These are phyloP conservation scores for Avena sativa DNA, from an alignment of 176 grass and related monocot species.

Conservation along the genomic window DNA sequence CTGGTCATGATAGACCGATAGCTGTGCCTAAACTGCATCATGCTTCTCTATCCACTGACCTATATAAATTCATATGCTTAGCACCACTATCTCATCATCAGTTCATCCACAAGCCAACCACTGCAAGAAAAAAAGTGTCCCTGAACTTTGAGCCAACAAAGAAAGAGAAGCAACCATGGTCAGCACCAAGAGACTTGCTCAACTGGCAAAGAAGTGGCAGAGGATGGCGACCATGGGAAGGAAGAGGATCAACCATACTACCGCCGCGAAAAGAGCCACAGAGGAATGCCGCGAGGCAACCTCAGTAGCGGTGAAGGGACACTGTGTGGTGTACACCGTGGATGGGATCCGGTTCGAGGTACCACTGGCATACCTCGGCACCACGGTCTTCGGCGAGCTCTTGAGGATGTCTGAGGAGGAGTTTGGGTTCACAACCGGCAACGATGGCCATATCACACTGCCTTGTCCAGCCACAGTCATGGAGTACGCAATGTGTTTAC, in stretches of 20 bases:
- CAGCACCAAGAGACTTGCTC: not conserved
- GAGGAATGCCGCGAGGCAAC: not conserved
- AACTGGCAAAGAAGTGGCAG: conserved; percentile 36
- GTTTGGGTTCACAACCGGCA: not conserved
- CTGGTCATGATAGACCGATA: not conserved
- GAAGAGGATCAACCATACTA: not conserved
- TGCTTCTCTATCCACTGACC: not conserved
- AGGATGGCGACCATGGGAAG: conserved; percentile 26
- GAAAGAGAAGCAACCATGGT: conserved; percentile 21
- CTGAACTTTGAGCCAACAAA: not conserved
- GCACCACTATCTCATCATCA: not conserved
- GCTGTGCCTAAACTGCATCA: not conserved
- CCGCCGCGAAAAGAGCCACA: not conserved
- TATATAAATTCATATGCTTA: conserved; percentile 38
- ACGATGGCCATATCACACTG: conserved; percentile 29
- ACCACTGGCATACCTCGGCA: conserved; percentile 30
- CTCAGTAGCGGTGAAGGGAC: conserved; percentile 24
- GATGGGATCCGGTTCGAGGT: conserved; percentile 36
- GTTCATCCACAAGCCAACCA: conserved; percentile 10
- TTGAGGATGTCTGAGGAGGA: conserved; percentile 4
- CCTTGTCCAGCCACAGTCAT: conserved; percentile 43
- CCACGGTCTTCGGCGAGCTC: conserved; percentile 10
- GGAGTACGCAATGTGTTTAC: conserved; percentile 43
- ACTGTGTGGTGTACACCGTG: conserved; percentile 32
- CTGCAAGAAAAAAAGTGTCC: not conserved